Conservation (phyloP, 2,329 filamentous ascomycete species). For the Cryphonectria nitschkei region DNA sequence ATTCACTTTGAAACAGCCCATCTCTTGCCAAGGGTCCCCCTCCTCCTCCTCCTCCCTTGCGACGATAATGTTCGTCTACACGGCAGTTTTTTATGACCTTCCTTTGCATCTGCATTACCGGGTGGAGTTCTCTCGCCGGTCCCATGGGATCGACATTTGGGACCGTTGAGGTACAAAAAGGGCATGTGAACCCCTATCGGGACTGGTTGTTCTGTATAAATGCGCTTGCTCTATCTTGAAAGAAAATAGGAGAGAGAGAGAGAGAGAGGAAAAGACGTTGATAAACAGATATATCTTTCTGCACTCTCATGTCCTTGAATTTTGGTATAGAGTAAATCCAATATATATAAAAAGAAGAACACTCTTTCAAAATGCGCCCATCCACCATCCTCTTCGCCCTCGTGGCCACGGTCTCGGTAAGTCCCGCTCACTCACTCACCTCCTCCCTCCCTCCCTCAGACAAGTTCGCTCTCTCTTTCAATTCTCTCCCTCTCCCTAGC, state of each 20-base stretch:
- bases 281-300: neutral
- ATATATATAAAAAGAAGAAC: neutral
- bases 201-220: neutral
- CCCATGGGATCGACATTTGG: constrained; percentile 4
- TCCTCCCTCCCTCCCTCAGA: neutral
- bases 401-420: constrained; percentile 39
- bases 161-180: neutral
- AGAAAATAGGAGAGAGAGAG: neutral
- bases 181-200: constrained; percentile 5
- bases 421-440: constrained; percentile 8
- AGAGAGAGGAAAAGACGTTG: neutral
- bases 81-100: neutral
- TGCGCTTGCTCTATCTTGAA: neutral
- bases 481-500: too few species aligned
- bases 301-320: neutral
- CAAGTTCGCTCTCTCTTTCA: neutral
- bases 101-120: neutral
- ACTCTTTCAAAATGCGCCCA: constrained; percentile 37
- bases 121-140: neutral
- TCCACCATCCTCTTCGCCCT: constrained; percentile 39
- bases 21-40: neutral
- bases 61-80: neutral
- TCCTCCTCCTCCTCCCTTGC: neutral
- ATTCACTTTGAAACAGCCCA: constrained; percentile 14
- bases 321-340: neutral